Evolutionary conservation across 139 green algal species (phyloP).

Genomic region (Tetradesmus lagerheimii): DNA sequence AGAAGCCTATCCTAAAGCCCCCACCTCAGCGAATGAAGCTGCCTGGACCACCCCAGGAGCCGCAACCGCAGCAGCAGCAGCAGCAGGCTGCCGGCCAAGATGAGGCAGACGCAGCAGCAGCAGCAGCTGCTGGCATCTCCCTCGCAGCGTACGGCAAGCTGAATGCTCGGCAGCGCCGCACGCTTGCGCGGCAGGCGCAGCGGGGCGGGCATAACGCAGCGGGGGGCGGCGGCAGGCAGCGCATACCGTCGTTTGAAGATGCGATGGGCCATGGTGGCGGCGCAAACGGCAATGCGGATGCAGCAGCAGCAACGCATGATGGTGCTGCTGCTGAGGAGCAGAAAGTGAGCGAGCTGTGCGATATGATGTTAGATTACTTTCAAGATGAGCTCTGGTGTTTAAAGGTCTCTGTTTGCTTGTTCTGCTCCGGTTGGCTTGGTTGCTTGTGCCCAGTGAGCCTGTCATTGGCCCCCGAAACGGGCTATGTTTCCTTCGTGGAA

Average conservation of each 20-base stretch:
- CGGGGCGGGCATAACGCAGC: not conserved
- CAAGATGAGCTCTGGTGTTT: not conserved
- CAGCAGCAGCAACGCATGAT: not conserved
- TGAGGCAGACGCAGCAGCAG: not conserved
- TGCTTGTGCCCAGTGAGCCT: too few relatives aligned
- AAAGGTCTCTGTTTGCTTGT: too few relatives aligned
- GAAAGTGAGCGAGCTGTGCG: not conserved
- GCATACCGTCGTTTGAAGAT: constrained; percentile 16
- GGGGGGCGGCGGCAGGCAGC: not conserved
- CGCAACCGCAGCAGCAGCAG: not conserved
- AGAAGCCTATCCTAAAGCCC: not conserved
- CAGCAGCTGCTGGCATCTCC: not conserved
- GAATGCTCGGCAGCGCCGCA: not conserved
- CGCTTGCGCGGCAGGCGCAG: not conserved
- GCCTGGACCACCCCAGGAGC: too few relatives aligned
- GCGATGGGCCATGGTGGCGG: not conserved
- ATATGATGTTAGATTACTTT: too few relatives aligned
- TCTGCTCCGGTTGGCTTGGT: too few relatives aligned
- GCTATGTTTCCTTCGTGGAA: too few relatives aligned
- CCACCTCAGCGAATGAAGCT: not conserved
- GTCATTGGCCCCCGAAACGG: too few relatives aligned
- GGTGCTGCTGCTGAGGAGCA: not conserved
- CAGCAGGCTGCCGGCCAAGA: not conserved
- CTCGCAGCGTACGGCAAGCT: not conserved
- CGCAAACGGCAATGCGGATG: not conserved